phyloP scores from a whole-genome alignment of 345 rosid species.

The Cardiospermum halicacabum region DNA sequence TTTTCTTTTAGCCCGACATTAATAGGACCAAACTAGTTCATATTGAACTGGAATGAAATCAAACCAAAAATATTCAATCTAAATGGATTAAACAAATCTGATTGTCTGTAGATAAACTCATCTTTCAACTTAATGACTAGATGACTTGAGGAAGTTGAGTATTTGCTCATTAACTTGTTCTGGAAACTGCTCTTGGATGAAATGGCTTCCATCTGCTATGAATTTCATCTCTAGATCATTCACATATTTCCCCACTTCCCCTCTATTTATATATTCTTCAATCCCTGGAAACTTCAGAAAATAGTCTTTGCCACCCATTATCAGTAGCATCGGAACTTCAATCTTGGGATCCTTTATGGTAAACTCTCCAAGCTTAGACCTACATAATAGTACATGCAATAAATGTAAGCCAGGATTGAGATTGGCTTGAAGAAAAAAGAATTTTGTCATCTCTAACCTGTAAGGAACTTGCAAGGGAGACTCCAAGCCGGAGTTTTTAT shows the following conservation, averaged over 20 bases:
- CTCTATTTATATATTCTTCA: conserved; percentile 16
- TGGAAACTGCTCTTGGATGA: conserved; percentile 18
- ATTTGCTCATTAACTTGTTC: conserved; percentile 12
- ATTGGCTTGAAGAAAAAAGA: too few species aligned
- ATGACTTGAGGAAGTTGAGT: neutral
- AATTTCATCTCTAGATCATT: conserved; percentile 14
- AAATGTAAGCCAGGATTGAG: too few species aligned
- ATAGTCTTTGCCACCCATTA: conserved; percentile 30
- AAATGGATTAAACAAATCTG: too few species aligned
- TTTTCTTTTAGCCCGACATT: neutral
- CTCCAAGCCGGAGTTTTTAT: conserved; percentile 29
- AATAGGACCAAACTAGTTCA: too few species aligned
- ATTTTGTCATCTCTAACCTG: neutral
- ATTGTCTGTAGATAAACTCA: too few species aligned
- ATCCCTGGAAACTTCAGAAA: conserved; percentile 30
- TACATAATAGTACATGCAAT: too few species aligned
- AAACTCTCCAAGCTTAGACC: conserved; percentile 12
- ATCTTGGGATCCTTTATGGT: conserved; percentile 15
- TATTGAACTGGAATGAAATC: too few species aligned
- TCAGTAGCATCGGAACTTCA: conserved; percentile 22
- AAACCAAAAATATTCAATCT: too few species aligned
- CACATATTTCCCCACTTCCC: conserved; percentile 7
- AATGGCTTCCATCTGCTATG: conserved; percentile 18
- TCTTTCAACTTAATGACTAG: too few species aligned
- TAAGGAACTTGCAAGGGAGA: conserved; percentile 20